Conservation (phyloP, 2,329 filamentous ascomycete species). For the Chrysoporthe puriensis region DNA sequence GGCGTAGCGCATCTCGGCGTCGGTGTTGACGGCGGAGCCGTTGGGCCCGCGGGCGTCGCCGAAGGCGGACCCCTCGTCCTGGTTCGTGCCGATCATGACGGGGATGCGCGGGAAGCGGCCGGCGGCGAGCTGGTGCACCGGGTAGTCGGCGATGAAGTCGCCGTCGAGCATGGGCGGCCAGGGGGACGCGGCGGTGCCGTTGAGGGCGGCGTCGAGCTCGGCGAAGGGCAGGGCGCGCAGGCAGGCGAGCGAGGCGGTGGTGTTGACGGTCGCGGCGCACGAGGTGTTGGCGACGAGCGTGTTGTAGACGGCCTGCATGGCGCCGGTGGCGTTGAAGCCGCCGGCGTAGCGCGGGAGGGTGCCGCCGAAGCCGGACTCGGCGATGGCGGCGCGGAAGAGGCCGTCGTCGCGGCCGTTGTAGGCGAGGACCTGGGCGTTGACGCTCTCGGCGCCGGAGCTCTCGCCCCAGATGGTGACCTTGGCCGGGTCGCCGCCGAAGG, state of each 20-base stretch:
- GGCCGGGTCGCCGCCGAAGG: constrained; percentile 48
- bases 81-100: constrained; percentile 26
- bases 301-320: constrained; percentile 37
- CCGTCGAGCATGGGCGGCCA: constrained; percentile 29
- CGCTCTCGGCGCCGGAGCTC: constrained; percentile 52
- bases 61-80: constrained; percentile 25
- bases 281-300: constrained; percentile 36
- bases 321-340: constrained; percentile 38
- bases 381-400: constrained; percentile 55
- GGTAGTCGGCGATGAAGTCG: constrained; percentile 29
- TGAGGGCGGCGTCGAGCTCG: constrained; percentile 27
- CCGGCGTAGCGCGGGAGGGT: constrained; percentile 37
- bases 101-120: constrained; percentile 25
- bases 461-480: constrained; percentile 57
- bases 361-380: constrained; percentile 50
- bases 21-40: constrained; percentile 16
- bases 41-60: constrained; percentile 21
- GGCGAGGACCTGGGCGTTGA: constrained; percentile 50
- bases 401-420: constrained; percentile 54
- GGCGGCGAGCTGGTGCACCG: constrained; percentile 17
- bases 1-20: constrained; percentile 24
- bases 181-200: constrained; percentile 17
- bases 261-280: constrained; percentile 35
- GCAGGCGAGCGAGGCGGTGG: constrained; percentile 31
- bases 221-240: constrained; percentile 28